A percentile compares a stretch with the other conserved stretches of the same genome.
phyloP scores from a whole-genome alignment of 1,284 basidiomycete genomes.

The Sporisorium exsertum region DNA sequence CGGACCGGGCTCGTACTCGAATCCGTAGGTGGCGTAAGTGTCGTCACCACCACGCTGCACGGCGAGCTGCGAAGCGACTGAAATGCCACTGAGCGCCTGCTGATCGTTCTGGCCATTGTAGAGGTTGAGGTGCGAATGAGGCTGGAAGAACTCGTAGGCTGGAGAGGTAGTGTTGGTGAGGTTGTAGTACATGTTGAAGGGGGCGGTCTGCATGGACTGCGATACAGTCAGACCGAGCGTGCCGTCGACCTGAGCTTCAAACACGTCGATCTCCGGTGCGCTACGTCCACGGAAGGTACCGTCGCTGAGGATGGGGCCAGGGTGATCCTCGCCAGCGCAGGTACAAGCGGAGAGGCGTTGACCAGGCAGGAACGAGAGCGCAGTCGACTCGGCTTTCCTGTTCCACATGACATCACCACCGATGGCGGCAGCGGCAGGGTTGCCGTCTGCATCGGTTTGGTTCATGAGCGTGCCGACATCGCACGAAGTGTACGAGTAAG shows the following conservation, averaged over 20 bases:
- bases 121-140: slow-evolving; percentile 51
- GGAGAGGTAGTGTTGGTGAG: slow-evolving; percentile 55
- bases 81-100: slow-evolving; percentile 73
- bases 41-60: slow-evolving; percentile 51
- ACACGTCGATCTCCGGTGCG: slow-evolving; percentile 78
- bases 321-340: slow-evolving; percentile 82
- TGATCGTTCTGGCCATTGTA: slow-evolving; percentile 84
- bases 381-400: slow-evolving; percentile 61
- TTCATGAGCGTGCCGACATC: slow-evolving; percentile 64
- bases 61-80: slow-evolving; percentile 55
- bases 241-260: slow-evolving; percentile 74
- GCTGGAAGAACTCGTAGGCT: slow-evolving; percentile 57
- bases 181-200: slow-evolving; percentile 72
- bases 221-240: slow-evolving; percentile 75
- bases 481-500: slow-evolving; percentile 73
- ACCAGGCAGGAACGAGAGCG: slow-evolving; percentile 76
- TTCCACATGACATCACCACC: slow-evolving; percentile 61
- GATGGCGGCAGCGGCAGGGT: slow-evolving; percentile 34
- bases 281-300: slow-evolving; percentile 79
- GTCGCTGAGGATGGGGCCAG: slow-evolving; percentile 77
- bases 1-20: slow-evolving; percentile 73
- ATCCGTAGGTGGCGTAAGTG: slow-evolving; percentile 53
- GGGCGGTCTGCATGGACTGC: slow-evolving; percentile 81
- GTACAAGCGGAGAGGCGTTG: slow-evolving; percentile 79
- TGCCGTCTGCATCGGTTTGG: slow-evolving; percentile 56